Evolutionary conservation across 257 asterid genomes (phyloP), one percentile per base, ranked within the genome.

Genomic region (Solanum chiquidenum): DNA sequence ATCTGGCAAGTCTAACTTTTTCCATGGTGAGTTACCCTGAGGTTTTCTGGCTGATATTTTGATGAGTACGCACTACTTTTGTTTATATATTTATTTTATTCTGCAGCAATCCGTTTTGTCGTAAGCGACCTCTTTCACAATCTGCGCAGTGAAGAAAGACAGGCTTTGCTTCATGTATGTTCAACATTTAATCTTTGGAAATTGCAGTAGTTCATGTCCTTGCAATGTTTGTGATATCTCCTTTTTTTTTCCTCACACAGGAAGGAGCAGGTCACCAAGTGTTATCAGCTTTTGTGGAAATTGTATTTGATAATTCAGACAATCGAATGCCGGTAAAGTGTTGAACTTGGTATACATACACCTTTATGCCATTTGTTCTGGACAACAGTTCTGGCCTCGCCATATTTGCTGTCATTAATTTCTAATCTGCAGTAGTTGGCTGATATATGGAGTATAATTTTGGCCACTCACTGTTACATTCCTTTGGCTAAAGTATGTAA

Each of bases 221-320:
- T 40, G 46, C 23, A 44, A 11, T 72, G 21, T 83, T 62, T 42
- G n/a, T 55, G 33, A 83, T 10, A 8, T 9, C 68, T 66, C 25
- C 33, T 5, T 11, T 68, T 71, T 68, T 69, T 60, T 77, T 89
- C 20, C 71, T 46, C 86, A 83, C 55, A 42, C 94, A 97, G 99
- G 99, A 97, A 95, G 99, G 99, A 88, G 96, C 98, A 34, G 99
- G 99, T 38, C 99, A 95, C 91, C 99, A 94, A 88, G 93, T 97
- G 87, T 86, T 93, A 89, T 95, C 99, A 79, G 99, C 99, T 27
- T 97, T 97, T 93, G 99, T 96, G 90, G 99, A 97, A 96, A 97
- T 97, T 83, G 98, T 97, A 86, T 97, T 97, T 86, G 98, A 96
- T 89, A 97, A 97, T 94, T 91, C 97, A 35, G 99, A 97, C 93